Evolutionary conservation across 2,329 filamentous ascomycete species (phyloP), one percentile per base, ranked within the genome.

Genomic region (Colletotrichum gloeosporioides): DNA sequence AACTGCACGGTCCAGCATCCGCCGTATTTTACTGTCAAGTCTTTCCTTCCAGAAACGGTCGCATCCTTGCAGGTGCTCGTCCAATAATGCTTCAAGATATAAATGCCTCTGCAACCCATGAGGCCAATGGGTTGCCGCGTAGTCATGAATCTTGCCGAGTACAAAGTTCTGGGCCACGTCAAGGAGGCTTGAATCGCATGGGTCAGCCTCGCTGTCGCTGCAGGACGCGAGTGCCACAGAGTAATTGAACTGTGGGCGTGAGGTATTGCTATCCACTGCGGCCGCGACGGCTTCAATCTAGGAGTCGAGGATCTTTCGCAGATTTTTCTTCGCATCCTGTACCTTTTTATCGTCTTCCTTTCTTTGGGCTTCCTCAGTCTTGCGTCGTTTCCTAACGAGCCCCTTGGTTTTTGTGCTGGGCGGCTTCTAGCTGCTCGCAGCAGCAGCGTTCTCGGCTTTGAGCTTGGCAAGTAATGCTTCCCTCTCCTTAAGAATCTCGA

Each of bases 401-500:
- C 73, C 61, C 53, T 59, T 73, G 15, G 16, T 18, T 34, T 18
- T 49, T 29, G 65, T 9, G 25, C 36, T 27, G 18, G 71, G 66
- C 72, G 66, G 72, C 27, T 76, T 71, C 75, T 77, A 77, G 32
- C 75, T 68, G 29, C 67, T 66, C 8, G 82, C 82, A 22, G 83
- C 84, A n/a, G 90, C 89, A 59, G 86, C 83, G 73, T 92, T 87
- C 78, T 88, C 90, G 53, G 88, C 89, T 86, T 93, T 94, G 64
- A 94, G 87, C 73, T 88, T 88, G 32, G 90, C 85, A 70, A 95
- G 85, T 78, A 89, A 87, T 70, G 90, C 89, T 83, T 93, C 93
- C 85, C 94, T 93, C 69, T 89, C 87, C 83, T 91, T 92, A 74
- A 94, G 88, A 84, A 91, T 89, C 78, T 88, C 89, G 79, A 90